These are phyloP conservation scores for Gentiana macrophylla DNA, from an alignment of 257 asterid species.

Conservation along the genomic window DNA sequence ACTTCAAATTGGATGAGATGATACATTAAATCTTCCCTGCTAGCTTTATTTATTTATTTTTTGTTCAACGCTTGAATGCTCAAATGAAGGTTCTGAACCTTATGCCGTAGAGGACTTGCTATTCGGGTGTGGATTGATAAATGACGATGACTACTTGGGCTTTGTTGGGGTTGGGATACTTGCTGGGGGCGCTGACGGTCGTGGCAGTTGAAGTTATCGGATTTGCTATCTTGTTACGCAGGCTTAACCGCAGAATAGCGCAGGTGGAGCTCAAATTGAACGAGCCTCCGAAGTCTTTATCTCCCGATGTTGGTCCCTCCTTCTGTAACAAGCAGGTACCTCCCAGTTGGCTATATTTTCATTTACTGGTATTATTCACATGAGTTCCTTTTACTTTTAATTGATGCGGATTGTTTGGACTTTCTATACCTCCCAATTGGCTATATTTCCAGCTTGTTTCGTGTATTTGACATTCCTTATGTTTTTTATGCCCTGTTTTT, in stretches of 20 bases:
- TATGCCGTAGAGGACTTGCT: too few species aligned
- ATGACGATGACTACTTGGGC: slow-evolving; percentile 26
- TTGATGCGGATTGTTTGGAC: background rate
- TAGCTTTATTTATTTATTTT: too few species aligned
- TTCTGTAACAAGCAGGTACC: slow-evolving; percentile 52
- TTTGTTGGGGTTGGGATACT: slow-evolving; percentile 39
- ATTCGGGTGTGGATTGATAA: background rate
- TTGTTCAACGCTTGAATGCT: too few species aligned
- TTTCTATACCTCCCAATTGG: too few species aligned
- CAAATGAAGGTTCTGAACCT: too few species aligned
- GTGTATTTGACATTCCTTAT: background rate
- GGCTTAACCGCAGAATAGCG: slow-evolving; percentile 34
- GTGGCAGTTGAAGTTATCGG: slow-evolving; percentile 51
- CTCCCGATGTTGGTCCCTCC: slow-evolving; percentile 33
- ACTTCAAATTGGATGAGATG: too few species aligned
- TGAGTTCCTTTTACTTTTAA: background rate
- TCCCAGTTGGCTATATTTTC: background rate
- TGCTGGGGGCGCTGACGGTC: slow-evolving; percentile 57
- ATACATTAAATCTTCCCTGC: too few species aligned
- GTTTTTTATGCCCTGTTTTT: background rate
- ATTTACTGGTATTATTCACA: background rate
- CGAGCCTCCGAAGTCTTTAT: slow-evolving; percentile 12
- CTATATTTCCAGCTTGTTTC: background rate
- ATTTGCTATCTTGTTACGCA: slow-evolving; percentile 42
- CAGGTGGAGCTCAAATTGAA: slow-evolving; percentile 22